A percentile compares a stretch with the other conserved stretches of the same genome.
Evolutionary conservation across 176 grass and related monocot species (phyloP).

Genomic region (Tillandsia fasciculata): DNA sequence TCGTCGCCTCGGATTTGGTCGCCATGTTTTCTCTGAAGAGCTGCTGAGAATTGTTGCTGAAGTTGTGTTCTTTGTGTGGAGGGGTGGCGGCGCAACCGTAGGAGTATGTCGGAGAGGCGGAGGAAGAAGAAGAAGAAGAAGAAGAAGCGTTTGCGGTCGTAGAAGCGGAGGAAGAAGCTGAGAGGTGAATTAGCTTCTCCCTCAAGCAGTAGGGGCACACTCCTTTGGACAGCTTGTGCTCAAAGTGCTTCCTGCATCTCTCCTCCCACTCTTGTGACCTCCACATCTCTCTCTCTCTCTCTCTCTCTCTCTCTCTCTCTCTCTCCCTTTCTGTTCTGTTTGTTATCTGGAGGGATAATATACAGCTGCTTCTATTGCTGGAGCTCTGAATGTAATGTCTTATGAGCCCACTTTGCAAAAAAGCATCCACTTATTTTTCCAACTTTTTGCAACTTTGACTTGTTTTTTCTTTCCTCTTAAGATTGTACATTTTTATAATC

Average conservation of each 20-base stretch:
- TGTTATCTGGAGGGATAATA: no score
- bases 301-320: neutral
- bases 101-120: neutral
- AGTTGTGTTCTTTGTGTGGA: neutral
- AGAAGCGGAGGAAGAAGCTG: constrained; percentile 7
- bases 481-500: no score
- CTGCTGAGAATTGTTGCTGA: neutral
- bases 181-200: constrained; percentile 7
- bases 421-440: no score
- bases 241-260: constrained; percentile 15
- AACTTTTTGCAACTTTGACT: no score
- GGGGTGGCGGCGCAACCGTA: neutral
- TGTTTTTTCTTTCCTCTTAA: no score
- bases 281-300: neutral
- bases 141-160: neutral
- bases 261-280: constrained; percentile 1
- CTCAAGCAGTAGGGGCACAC: constrained; percentile 18
- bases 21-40: neutral
- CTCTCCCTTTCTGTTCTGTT: neutral
- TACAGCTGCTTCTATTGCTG: no score
- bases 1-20: neutral
- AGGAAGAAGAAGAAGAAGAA: neutral
- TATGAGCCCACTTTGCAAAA: no score
- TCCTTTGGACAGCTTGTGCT: constrained; percentile 14
- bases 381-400: no score